Evolutionary conservation across 371 early-diverging fungal genomes (phyloP).

Genomic region (Dinochytrium kinnereticum): DNA sequence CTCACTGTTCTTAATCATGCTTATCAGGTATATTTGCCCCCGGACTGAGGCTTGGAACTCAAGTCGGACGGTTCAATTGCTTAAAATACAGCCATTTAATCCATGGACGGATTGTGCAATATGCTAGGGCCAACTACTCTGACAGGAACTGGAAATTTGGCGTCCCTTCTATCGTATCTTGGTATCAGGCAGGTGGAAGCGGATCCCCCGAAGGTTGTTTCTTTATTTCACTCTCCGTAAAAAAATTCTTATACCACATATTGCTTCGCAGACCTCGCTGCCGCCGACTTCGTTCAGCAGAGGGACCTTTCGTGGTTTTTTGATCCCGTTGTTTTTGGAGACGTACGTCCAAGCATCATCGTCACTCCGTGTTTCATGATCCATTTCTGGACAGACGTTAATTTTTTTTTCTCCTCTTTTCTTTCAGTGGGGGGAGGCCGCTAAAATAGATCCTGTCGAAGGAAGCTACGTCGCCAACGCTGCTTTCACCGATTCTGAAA

Average conservation of each 20-base stretch:
- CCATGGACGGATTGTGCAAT: conserved; percentile 36
- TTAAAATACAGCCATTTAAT: conserved; percentile 16
- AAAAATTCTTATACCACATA: no score
- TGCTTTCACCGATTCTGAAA: not conserved
- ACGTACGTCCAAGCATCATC: not conserved
- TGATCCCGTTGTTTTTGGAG: conserved; percentile 5
- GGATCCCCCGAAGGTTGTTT: not conserved
- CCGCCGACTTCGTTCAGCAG: conserved; percentile 16
- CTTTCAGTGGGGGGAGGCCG: conserved; percentile 13
- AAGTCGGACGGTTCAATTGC: conserved; percentile 12
- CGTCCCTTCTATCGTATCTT: conserved; percentile 32
- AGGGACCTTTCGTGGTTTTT: conserved; percentile 12
- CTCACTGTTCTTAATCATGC: not conserved
- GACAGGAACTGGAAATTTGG: conserved; percentile 34
- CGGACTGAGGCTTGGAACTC: conserved; percentile 1
- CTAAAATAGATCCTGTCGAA: conserved; percentile 1
- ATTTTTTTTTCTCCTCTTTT: not conserved
- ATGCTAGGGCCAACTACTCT: conserved; percentile 30
- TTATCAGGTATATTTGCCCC: conserved; percentile 5
- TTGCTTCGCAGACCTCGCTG: not conserved
- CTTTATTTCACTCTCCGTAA: no score
- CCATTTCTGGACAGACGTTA: not conserved
- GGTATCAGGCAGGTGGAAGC: conserved; percentile 1
- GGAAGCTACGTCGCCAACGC: not conserved
- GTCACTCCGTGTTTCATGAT: no score